Evolutionary conservation across 2,329 filamentous ascomycete genomes (phyloP), one percentile per base, ranked within the genome.

Genomic region (Sordariomycetes sp.): DNA sequence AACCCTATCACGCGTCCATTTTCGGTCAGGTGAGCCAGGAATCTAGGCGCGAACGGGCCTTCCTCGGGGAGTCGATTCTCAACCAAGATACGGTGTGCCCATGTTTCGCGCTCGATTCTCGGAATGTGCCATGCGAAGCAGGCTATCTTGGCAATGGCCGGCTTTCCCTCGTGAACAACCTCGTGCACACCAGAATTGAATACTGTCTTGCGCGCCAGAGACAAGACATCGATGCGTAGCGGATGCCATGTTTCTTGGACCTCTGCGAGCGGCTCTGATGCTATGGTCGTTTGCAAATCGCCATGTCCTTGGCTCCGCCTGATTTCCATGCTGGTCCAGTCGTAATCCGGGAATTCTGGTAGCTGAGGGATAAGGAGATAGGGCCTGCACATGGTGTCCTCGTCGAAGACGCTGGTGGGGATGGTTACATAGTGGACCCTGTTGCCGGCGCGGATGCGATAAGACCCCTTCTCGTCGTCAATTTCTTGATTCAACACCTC

Each of bases 41-140:
- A 39, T 4, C 21, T 14, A 8, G 37, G 24, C 21, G 30, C 11
- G 25, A 40, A 6, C 17, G 29, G 30, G 21, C 33, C 12, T 29
- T 36, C 19, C 32, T 14, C 19, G 30, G 31, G 28, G 24, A 25
- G 34, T 38, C 21, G 28, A 32, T 37, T 11, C 23, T 33, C 16
- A 9, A 12, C 27, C 16, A 35, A 10, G n/a, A 35, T 30, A 14
- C 18, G 37, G 32, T 53, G 51, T 29, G 42, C 49, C 38, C 43
- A 44, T 15, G 47, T 55, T 40, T 57, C 50, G 21, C 37, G 45
- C 35, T 50, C 47, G 17, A 57, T 44, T 20, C 43, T 42, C 19
- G 43, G 46, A n/a, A 57, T 37, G 27, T 54, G 43, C 50, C 48
- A 55, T 36, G 53, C 46, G 30, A 55, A 54, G 27, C 48, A 40